Evolutionary conservation across 305 asterid genomes (phyloP).

Genomic region (Ilex paraguariensis): DNA sequence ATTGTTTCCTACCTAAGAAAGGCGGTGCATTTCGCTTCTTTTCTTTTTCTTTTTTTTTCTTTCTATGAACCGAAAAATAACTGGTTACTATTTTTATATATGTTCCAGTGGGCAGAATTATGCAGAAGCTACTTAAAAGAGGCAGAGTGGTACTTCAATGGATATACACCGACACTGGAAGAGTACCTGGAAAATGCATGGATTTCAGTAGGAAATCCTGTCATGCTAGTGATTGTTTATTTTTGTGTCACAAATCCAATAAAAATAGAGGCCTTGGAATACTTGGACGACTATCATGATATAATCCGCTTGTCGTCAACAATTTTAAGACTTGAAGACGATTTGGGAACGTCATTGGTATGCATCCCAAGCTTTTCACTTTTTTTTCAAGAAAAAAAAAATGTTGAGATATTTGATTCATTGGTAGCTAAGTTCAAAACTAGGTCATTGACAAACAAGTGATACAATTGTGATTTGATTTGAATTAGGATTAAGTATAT

Average conservation of each 20-base stretch:
- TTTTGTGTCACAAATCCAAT: slow-evolving; percentile 36
- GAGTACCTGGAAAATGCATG: slow-evolving; percentile 46
- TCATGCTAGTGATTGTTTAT: slow-evolving; percentile 33
- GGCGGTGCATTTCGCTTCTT: slow-evolving; percentile 17
- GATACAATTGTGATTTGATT: no score
- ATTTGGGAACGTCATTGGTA: slow-evolving; percentile 67
- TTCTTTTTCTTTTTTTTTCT: no score
- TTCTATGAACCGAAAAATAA: no score
- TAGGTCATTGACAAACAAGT: no score
- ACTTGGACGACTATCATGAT: slow-evolving; percentile 28
- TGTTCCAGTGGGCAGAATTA: slow-evolving; percentile 48
- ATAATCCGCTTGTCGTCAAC: slow-evolving; percentile 42
- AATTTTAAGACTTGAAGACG: slow-evolving; percentile 49
- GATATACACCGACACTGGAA: slow-evolving; percentile 36
- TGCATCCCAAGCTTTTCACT: neutral
- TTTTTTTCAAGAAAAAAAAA: no score
- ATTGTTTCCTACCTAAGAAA: slow-evolving; percentile 38
- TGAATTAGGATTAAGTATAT: no score
- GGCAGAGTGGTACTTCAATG: slow-evolving; percentile 53
- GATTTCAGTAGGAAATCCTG: slow-evolving; percentile 47
- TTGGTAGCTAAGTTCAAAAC: no score
- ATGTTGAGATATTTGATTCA: no score
- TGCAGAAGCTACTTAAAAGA: slow-evolving; percentile 40
- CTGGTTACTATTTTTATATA: neutral
- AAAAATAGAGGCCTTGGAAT: slow-evolving; percentile 22